phyloP scores from a whole-genome alignment of 2,329 filamentous ascomycete genomes.

The Aspergillus pseudoglaucus region DNA sequence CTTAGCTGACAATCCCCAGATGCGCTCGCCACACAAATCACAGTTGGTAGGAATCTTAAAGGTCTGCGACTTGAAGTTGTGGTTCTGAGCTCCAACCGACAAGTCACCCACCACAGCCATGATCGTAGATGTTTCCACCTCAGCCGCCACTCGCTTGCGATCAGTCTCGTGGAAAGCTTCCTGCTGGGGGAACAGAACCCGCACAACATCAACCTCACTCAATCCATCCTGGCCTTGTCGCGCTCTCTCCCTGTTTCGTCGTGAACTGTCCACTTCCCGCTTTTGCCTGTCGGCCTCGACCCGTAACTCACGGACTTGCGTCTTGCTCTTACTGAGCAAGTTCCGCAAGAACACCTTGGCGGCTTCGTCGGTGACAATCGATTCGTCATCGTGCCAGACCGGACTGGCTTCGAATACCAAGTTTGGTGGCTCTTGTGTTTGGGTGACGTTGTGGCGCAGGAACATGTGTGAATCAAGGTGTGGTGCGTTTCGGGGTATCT shows the following conservation, averaged over 20 bases:
- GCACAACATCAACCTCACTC: constrained; percentile 80
- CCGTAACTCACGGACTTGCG: constrained; percentile 70
- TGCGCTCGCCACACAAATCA: constrained; percentile 90
- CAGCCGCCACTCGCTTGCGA: constrained; percentile 74
- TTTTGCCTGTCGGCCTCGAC: constrained; percentile 80
- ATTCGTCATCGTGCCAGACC: constrained; percentile 90
- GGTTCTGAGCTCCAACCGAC: constrained; percentile 84
- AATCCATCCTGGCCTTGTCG: constrained; percentile 79
- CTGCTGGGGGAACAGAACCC: constrained; percentile 74
- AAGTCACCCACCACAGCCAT: constrained; percentile 87
- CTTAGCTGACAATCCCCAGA: constrained; percentile 95
- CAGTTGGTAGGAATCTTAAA: constrained; percentile 99
- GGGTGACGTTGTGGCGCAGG: constrained; percentile 77
- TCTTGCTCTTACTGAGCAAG: constrained; percentile 82
- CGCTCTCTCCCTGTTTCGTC: constrained; percentile 66
- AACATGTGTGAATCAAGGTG: constrained; percentile 97
- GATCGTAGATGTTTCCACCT: constrained; percentile 90
- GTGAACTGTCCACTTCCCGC: constrained; percentile 74
- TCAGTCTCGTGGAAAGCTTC: constrained; percentile 81
- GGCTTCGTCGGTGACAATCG: constrained; percentile 76
- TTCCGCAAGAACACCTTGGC: constrained; percentile 91
- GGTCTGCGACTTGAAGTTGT: constrained; percentile 97
- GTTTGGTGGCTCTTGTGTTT: constrained; percentile 77
- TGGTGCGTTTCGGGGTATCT: constrained; percentile 83
- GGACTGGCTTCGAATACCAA: constrained; percentile 89